Base-by-base conservation (phyloP, 164 flowering plant species). In the Saururus chinensis region DNA sequence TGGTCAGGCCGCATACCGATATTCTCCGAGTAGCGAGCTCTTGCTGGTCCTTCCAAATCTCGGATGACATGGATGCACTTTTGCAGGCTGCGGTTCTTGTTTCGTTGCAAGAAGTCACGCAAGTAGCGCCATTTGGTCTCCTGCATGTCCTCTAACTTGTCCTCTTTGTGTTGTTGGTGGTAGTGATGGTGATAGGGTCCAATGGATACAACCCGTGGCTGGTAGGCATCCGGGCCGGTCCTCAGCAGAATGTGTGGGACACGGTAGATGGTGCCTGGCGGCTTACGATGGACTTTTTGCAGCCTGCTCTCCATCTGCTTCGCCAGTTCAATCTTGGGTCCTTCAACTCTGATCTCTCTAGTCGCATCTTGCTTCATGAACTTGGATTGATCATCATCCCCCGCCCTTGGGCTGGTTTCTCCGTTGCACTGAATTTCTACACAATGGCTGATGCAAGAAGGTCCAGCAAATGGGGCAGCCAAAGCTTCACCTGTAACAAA, bases 21-120 rank as follows among this genome's bases (percentile, higher is more conserved):
- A 0, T 64, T 26, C 1, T 79, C 88, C 45, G 80, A 79, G 22
- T 83, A 85, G 59, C 85, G 79, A 17, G 64, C 64, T 0, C 85
- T 77, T 14, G 75, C 73, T 21, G 13, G 66, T 7, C 72, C 13
- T 26, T 59, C 26, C 57, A 35, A 9, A 0, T 19, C 9, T 58
- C 37, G 17, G 16, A 19, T 58, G 59, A 22, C 55, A 7, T 23
- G 22, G 56, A 16, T 17, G 16, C 0, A 40, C 0, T 11, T 10
- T 1, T 26, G 8, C 16, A 61, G 19, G 12, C 12, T 22, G 42
- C 24, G 9, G 17, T 45, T 45, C 4, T 25, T 17, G 23, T 53
- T 40, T 5, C 58, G 48, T 17, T 19, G 8, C 20, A 62, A 24
- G 30, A 53, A 19, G 7, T 35, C 49, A 40, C 53, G n/a, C 8